These are phyloP conservation scores for Aurifilum marmelostoma DNA, from an alignment of 2,329 filamentous ascomycete genomes.

Conservation along the genomic window DNA sequence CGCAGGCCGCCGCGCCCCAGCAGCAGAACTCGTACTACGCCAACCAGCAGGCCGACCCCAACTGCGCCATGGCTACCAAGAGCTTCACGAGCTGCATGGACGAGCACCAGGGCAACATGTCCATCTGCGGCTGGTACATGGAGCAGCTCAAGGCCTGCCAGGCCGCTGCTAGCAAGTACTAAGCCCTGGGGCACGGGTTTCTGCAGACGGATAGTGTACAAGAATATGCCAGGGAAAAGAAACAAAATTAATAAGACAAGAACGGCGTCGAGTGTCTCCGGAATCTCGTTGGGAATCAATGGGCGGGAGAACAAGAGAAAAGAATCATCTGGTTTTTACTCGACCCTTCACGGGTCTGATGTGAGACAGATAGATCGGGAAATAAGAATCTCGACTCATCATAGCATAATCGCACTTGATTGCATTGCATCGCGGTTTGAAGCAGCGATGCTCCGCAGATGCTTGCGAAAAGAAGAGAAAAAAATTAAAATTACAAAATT, in stretches of 20 bases:
- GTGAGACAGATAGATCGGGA: not conserved
- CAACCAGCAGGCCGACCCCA: constrained; percentile 61
- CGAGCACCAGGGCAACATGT: constrained; percentile 90
- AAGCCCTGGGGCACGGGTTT: constrained; percentile 36
- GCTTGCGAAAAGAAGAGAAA: constrained; percentile 12
- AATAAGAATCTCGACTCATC: constrained; percentile 23
- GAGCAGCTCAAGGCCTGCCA: constrained; percentile 95
- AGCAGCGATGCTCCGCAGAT: constrained; percentile 2
- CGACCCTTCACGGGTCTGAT: not conserved
- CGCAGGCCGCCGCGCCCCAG: constrained; percentile 55
- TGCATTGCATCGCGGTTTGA: constrained; percentile 19
- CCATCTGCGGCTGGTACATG: constrained; percentile 96
- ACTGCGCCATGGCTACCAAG: constrained; percentile 79
- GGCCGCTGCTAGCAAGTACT: constrained; percentile 74
- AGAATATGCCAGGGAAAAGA: not conserved
- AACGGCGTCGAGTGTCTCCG: not conserved
- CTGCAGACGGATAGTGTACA: not conserved
- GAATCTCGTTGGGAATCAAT: not conserved
- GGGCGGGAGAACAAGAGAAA: not conserved
- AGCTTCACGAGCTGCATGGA: constrained; percentile 97
- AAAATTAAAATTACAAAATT: constrained; percentile 33
- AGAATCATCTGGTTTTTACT: not conserved
- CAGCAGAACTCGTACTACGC: constrained; percentile 55
- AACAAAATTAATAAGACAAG: not conserved
- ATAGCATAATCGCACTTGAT: constrained; percentile 1